Evolutionary conservation across 257 asterid species (phyloP).

Genomic region (Penstemon newberryi): DNA sequence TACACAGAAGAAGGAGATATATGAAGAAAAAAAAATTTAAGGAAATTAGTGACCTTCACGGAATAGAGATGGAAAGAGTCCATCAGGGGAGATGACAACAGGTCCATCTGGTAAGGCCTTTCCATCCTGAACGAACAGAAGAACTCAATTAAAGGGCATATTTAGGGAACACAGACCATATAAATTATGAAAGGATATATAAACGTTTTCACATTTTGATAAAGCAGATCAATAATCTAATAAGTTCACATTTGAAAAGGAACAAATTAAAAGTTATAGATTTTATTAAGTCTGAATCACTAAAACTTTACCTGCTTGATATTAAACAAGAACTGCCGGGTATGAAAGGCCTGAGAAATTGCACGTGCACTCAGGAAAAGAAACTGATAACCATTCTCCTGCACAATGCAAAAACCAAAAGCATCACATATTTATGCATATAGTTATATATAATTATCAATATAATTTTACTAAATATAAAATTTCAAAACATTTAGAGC

Average conservation of each 20-base stretch:
- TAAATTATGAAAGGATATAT: not conserved
- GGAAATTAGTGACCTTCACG: slow-evolving; percentile 72
- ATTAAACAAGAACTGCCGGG: slow-evolving; percentile 77
- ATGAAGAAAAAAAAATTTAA: slow-evolving; percentile 23
- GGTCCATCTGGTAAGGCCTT: slow-evolving; percentile 96
- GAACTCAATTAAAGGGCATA: not conserved
- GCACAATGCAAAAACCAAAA: slow-evolving; percentile 38
- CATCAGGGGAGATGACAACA: slow-evolving; percentile 95
- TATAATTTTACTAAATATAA: slow-evolving; percentile 7
- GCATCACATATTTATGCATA: slow-evolving; percentile 8
- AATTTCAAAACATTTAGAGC: not conserved
- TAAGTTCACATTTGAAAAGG: not conserved
- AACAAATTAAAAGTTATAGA: slow-evolving; percentile 6
- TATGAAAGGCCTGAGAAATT: slow-evolving; percentile 83
- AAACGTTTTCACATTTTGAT: not conserved
- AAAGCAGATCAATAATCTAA: not conserved
- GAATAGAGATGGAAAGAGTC: slow-evolving; percentile 93
- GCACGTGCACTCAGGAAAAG: slow-evolving; percentile 97
- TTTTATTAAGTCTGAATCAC: not conserved
- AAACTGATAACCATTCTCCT: slow-evolving; percentile 96
- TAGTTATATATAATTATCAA: slow-evolving; percentile 7
- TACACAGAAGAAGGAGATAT: slow-evolving; percentile 14
- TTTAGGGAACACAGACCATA: not conserved
- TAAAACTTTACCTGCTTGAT: slow-evolving; percentile 75
- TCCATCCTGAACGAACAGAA: slow-evolving; percentile 65